Evolutionary conservation across 495 filamentous ascomycete species (phyloP).

Genomic region (Letharia lupina): DNA sequence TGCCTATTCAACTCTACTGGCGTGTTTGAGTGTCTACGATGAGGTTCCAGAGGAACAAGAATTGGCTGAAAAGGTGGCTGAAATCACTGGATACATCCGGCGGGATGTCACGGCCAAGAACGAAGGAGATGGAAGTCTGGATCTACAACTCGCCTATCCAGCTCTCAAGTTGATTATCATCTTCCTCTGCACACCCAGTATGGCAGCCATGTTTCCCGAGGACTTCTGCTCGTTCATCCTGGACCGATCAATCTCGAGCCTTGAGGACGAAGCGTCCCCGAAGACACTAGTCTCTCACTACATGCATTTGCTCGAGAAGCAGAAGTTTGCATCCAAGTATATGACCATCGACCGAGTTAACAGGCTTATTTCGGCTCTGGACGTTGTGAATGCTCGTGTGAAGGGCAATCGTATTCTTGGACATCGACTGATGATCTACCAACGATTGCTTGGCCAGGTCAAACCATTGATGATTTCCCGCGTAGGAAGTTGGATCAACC

Average conservation of each 20-base stretch:
- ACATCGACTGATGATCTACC: constrained; percentile 67
- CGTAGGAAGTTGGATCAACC: constrained; percentile 61
- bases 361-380: constrained; percentile 57
- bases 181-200: constrained; percentile 58
- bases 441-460: constrained; percentile 60
- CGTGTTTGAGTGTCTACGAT: constrained; percentile 69
- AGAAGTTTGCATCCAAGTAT: constrained; percentile 64
- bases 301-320: constrained; percentile 65
- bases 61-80: constrained; percentile 62
- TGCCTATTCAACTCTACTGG: constrained; percentile 71
- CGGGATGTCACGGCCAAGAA: constrained; percentile 58
- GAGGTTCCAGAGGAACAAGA: constrained; percentile 61
- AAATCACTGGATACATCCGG: constrained; percentile 68
- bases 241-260: constrained; percentile 62
- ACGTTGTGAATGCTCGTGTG: constrained; percentile 61
- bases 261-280: constrained; percentile 54
- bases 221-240: constrained; percentile 73
- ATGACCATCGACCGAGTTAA: constrained; percentile 62
- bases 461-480: constrained; percentile 55
- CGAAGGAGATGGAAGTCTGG: constrained; percentile 40
- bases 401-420: constrained; percentile 69
- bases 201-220: constrained; percentile 56
- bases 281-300: constrained; percentile 72
- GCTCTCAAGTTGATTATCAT: constrained; percentile 65
- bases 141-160: constrained; percentile 61